Evolutionary conservation across 495 filamentous ascomycete genomes (phyloP).

Genomic region (Talaromyces borbonicus): DNA sequence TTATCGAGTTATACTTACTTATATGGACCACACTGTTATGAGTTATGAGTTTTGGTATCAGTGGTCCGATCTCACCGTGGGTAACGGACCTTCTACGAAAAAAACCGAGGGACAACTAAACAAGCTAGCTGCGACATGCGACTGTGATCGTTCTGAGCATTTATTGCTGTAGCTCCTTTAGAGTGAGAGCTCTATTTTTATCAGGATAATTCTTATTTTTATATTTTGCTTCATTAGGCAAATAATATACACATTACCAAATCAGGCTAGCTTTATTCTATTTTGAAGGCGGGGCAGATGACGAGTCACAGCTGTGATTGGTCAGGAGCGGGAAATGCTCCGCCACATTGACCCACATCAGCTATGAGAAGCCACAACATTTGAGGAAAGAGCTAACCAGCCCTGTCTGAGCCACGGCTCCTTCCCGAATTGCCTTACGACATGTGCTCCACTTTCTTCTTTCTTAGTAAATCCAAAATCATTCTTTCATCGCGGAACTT

Average conservation of each 20-base stretch:
- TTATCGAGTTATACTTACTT: slow-evolving; percentile 69
- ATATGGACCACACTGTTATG: slow-evolving; percentile 64
- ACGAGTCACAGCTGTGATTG: not conserved
- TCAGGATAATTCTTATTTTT: too few species aligned
- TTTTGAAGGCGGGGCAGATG: not conserved
- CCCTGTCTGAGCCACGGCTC: slow-evolving; percentile 5
- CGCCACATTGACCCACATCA: not conserved
- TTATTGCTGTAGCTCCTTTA: not conserved
- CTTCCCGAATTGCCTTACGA: too few species aligned
- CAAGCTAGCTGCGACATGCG: not conserved
- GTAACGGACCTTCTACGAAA: not conserved
- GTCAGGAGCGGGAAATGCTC: not conserved
- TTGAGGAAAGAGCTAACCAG: not conserved
- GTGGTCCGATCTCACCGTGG: slow-evolving; percentile 12
- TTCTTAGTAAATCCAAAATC: too few species aligned
- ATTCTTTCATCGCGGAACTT: too few species aligned
- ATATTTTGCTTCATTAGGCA: not conserved
- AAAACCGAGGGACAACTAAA: not conserved
- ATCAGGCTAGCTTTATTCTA: not conserved
- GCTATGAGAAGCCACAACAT: not conserved
- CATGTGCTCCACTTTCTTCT: not conserved
- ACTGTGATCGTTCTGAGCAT: not conserved
- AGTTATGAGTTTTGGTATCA: slow-evolving; percentile 66
- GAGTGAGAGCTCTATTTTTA: too few species aligned
- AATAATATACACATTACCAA: not conserved